Conservation (phyloP, 2,329 filamentous ascomycete species). For the Colletotrichum neosansevieriae region DNA sequence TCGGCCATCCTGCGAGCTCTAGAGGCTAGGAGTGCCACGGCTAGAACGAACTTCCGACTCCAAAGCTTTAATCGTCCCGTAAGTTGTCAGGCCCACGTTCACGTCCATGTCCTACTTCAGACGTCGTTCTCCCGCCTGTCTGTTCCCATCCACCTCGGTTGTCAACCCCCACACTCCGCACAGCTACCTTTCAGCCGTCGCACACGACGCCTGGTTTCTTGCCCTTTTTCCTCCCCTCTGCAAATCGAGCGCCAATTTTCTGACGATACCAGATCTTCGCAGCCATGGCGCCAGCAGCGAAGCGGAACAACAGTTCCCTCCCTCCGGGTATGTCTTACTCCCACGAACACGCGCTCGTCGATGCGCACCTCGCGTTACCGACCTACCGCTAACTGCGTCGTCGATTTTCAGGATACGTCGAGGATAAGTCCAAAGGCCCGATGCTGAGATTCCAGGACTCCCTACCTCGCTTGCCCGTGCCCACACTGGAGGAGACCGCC, state of each 20-base stretch:
- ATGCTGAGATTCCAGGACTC: slow-evolving; percentile 90
- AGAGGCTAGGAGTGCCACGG: slow-evolving; percentile 41
- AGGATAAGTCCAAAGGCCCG: slow-evolving; percentile 81
- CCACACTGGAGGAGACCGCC: slow-evolving; percentile 84
- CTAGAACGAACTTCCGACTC: slow-evolving; percentile 25
- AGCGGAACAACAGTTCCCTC: slow-evolving; percentile 69
- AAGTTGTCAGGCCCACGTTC: slow-evolving; percentile 2
- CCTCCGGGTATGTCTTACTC: slow-evolving; percentile 58
- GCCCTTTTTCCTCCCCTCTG: not conserved
- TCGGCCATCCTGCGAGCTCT: slow-evolving; percentile 41
- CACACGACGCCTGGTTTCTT: not conserved
- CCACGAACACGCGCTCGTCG: not conserved
- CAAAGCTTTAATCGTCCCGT: slow-evolving; percentile 29
- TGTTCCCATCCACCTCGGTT: not conserved
- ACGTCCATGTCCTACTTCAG: not conserved
- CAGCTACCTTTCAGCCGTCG: not conserved
- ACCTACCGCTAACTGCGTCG: slow-evolving; percentile 4
- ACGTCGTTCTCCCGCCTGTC: not conserved
- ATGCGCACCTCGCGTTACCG: not conserved
- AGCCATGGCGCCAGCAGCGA: slow-evolving; percentile 65
- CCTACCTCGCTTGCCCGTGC: slow-evolving; percentile 83
- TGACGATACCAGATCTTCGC: slow-evolving; percentile 38
- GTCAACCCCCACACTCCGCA: not conserved
- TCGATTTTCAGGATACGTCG: slow-evolving; percentile 73
- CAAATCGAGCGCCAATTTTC: not conserved